Evolutionary conservation across 176 grass and related monocot genomes (phyloP).

Genomic region (Sorghum bicolor): DNA sequence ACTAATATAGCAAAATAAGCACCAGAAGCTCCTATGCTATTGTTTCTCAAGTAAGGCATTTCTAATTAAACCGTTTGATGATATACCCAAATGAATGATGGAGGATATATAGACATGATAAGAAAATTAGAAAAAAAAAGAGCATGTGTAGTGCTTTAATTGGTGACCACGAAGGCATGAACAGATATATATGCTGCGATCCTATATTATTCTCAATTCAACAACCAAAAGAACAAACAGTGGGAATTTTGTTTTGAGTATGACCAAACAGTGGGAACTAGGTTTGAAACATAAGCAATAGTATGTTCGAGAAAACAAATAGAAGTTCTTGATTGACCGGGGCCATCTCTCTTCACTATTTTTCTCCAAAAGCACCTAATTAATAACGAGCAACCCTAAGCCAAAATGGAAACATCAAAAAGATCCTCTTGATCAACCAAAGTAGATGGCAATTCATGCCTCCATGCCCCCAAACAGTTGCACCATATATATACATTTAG

Average conservation of each 20-base stretch:
- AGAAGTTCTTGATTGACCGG: background rate
- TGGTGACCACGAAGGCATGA: background rate
- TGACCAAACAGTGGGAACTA: background rate
- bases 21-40: background rate
- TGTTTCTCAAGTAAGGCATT: background rate
- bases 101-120: background rate
- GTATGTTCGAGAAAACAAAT: background rate
- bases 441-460: slow-evolving; percentile 18
- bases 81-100: background rate
- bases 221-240: background rate
- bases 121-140: background rate
- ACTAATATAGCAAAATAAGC: background rate
- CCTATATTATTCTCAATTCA: background rate
- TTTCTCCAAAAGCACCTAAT: background rate
- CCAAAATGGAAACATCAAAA: slow-evolving; percentile 6
- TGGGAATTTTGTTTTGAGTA: no score
- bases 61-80: background rate
- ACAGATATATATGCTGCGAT: background rate
- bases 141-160: background rate
- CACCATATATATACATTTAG: slow-evolving; percentile 37
- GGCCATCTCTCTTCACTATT: background rate
- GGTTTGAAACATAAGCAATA: background rate
- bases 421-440: background rate
- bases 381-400: slow-evolving; percentile 26
- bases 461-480: slow-evolving; percentile 17